Evolutionary conservation across 371 early-diverging fungal genomes (phyloP), one percentile per base, ranked within the genome.

Genomic region (Nematocida sp.): DNA sequence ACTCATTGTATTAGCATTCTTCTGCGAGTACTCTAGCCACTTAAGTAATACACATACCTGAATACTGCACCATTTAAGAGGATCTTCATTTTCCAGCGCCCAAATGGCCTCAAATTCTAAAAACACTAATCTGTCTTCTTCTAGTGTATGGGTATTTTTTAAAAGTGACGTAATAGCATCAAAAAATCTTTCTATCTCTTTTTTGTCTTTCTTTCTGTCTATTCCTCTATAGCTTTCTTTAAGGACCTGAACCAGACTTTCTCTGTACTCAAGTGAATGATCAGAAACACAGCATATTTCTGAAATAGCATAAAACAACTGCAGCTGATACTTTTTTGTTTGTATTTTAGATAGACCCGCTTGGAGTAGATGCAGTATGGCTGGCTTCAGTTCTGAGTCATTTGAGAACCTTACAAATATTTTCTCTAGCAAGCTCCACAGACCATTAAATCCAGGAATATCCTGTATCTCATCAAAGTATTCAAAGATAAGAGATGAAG

Each of bases 91-190:
- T 21, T 23, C 9, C 3, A 70, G 60, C 1, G 74, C 5, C 11
- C 55, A 9, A 46, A 60, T 25, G 29, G 74, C 45, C 31, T 70
- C 74, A 52, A 46, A 57, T 38, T 70, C 74, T 19, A 70, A 47
- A 32, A 60, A 60, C 5, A 61, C 29, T 0, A 70, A 47, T n/a
- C 11, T 29, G 5, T 48, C 15, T 0, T 17, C 21, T 7, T 40
- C 45, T 49, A 7, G 19, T 11, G 48, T 41, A 37, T 23, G 31
- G 47, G 34, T 61, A 13, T 49, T 53, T 4, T 60, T 70, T 21
- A 61, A 38, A 3, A 61, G 1, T 15, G 35, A 34, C 11, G 58
- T 48, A 19, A 60, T 38, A 11, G 53, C 43, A 2, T 41, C 55
- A 38, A 70, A 57, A 37, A 61, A 60, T 13, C 11, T 21, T 15